Evolutionary conservation across 768 basidiomycete genomes (phyloP).

Genomic region (Sistotremastrum suecicum): DNA sequence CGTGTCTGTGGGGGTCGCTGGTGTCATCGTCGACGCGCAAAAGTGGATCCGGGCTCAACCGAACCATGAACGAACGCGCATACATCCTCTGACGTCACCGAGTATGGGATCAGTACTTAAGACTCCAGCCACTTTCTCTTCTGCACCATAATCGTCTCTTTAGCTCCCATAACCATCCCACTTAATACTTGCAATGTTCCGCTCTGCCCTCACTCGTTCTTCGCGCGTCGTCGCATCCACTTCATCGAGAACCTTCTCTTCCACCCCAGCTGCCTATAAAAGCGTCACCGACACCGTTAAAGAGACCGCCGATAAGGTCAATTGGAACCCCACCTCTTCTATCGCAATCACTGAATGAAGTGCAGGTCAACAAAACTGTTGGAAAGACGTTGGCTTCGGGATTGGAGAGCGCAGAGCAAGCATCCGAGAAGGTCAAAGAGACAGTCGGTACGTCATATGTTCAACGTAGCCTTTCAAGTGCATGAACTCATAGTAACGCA

Average conservation of each 20-base stretch:
- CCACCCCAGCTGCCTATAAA: conserved; percentile 18
- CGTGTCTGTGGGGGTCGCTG: no score
- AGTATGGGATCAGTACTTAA: no score
- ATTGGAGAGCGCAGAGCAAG: conserved; percentile 28
- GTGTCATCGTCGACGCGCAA: no score
- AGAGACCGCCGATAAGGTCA: conserved; percentile 24
- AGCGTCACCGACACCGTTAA: conserved; percentile 25
- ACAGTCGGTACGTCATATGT: conserved; percentile 15
- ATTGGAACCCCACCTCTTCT: background rate
- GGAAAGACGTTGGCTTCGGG: conserved; percentile 25
- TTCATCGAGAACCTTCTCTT: conserved; percentile 14
- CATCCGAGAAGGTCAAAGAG: conserved; percentile 23
- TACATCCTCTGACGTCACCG: no score
- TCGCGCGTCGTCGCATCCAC: conserved; percentile 7
- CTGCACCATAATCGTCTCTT: no score
- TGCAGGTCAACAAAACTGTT: conserved; percentile 26
- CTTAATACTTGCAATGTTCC: conserved; percentile 12
- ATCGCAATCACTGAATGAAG: background rate
- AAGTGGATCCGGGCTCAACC: no score
- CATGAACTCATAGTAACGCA: background rate
- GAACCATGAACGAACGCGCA: no score
- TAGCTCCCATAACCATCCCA: background rate
- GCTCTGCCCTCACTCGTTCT: conserved; percentile 13
- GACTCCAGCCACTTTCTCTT: no score
- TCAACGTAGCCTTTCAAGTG: background rate